Base-by-base conservation (phyloP, 495 filamentous ascomycete species). In the Cairneyella variabilis region DNA sequence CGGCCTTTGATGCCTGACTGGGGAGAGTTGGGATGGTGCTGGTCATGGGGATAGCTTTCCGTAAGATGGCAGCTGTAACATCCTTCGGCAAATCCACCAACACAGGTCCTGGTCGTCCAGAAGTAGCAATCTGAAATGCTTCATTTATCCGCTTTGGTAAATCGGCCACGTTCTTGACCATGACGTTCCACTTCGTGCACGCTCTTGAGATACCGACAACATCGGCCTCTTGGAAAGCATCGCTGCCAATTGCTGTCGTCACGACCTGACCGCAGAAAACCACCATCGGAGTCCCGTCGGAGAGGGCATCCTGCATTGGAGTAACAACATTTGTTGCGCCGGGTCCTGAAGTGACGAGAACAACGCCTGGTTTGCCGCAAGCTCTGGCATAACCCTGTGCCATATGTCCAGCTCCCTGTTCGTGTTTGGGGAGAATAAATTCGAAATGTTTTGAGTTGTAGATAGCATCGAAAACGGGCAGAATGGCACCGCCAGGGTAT, bases 111-210 rank as follows among this genome's bases (percentile, higher is more conserved):
- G 86, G 86, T 23, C 86, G 72, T 26, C 86, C 86, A 49, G 80
- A 82, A 28, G 84, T 89, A 17, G 86, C 86, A 62, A 90, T 90
- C 69, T 90, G 86, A 64, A 90, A 90, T n/a, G 86, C 86, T 66
- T 90, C 86, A 61, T 89, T 89, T 60, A 90, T 90, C 39, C 86
- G 72, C 38, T 82, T 73, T n/a, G 86, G 86, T 38, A 90, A 68
- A 64, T 90, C 86, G 28, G 86, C 86, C 44, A 88, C 76, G 62
- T 81, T 83, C 77, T 87, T 89, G 42, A 89, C 81, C 86, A 90
- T 88, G 28, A 89, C 85, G 56, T 90, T 90, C 86, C 86, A 90
- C 73, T 90, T 90, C 45, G 86, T 90, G 70, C 86, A 90, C 23
- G 86, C 76, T 57, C 86, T 73, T 39, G 84, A 85, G 62, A 90